Percentiles rank a stretch among this genome's conserved stretches.
Conservation (phyloP, 2,329 filamentous ascomycete genomes). For the Cladophialophora bantiana region DNA sequence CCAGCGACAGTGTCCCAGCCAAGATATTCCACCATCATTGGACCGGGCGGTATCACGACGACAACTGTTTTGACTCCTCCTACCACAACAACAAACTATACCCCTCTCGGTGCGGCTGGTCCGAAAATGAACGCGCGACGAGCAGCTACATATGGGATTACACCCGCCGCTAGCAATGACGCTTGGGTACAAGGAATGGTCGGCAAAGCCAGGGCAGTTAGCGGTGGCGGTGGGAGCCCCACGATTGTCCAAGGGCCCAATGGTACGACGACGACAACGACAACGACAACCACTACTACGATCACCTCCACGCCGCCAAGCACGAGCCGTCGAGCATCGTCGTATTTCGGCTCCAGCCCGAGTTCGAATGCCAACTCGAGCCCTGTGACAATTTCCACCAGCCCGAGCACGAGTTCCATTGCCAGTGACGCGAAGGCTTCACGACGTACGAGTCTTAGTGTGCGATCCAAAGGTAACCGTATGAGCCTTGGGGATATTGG, state of each 20-base stretch:
- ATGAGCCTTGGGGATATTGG: conserved; percentile 39
- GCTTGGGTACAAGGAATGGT: conserved; percentile 57
- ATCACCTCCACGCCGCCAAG: conserved; percentile 27
- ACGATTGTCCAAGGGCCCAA: conserved; percentile 28
- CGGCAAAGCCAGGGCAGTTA: conserved; percentile 49
- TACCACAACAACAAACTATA: conserved; percentile 41
- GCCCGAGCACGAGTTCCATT: conserved; percentile 25
- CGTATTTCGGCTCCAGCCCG: conserved; percentile 21
- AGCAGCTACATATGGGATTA: conserved; percentile 48
- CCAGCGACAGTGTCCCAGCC: conserved; percentile 5
- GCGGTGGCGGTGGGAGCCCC: conserved; percentile 30
- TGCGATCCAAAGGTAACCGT: conserved; percentile 27
- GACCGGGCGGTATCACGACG: conserved; percentile 27
- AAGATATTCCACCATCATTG: conserved; percentile 20
- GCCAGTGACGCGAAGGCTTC: conserved; percentile 21
- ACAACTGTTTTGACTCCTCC: conserved; percentile 33
- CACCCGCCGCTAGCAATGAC: conserved; percentile 49
- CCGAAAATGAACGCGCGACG: conserved; percentile 52
- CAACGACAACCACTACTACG: conserved; percentile 36
- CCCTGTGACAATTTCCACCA: conserved; percentile 27
- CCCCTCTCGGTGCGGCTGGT: conserved; percentile 55
- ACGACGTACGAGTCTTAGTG: conserved; percentile 19
- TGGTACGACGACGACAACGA: conserved; percentile 34
- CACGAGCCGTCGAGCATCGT: conserved; percentile 21
- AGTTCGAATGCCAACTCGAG: conserved; percentile 24